These are phyloP conservation scores for Globisporangium cystogenes DNA, from an alignment of 352 stramenopile species.

Conservation along the genomic window DNA sequence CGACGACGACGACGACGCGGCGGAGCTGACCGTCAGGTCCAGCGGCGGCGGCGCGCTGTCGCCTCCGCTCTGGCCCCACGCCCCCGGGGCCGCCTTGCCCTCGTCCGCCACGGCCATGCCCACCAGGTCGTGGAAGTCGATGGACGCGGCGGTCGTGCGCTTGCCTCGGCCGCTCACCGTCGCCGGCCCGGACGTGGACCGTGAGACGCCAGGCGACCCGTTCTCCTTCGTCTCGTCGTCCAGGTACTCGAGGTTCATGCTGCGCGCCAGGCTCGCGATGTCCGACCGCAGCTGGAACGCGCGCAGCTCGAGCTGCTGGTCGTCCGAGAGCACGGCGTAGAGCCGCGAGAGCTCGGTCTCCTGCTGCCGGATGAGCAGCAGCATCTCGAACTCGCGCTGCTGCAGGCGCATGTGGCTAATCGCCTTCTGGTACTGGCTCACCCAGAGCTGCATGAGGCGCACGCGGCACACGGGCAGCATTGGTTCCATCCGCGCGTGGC, in stretches of 20 bases:
- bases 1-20: neutral
- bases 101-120: constrained; percentile 23
- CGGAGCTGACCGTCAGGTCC: constrained; percentile 6
- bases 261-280: constrained; percentile 61
- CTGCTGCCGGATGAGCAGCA: constrained; percentile 76
- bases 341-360: constrained; percentile 68
- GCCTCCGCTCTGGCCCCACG: neutral
- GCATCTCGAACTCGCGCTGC: constrained; percentile 83
- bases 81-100: neutral
- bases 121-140: constrained; percentile 48
- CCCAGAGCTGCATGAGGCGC: constrained; percentile 84
- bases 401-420: constrained; percentile 86
- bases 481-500: constrained; percentile 37
- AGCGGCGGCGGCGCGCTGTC: neutral
- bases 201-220: neutral
- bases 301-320: constrained; percentile 63
- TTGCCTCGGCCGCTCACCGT: constrained; percentile 4
- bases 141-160: constrained; percentile 14
- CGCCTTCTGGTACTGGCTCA: constrained; percentile 83
- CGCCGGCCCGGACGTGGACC: constrained; percentile 5
- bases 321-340: constrained; percentile 45
- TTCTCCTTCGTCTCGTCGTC: constrained; percentile 20
- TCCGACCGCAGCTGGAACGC: constrained; percentile 62
- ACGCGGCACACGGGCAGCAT: constrained; percentile 83
- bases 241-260: constrained; percentile 72